Evolutionary conservation across 331 rosid species (phyloP).

Genomic region (Pyracantha coccinea): DNA sequence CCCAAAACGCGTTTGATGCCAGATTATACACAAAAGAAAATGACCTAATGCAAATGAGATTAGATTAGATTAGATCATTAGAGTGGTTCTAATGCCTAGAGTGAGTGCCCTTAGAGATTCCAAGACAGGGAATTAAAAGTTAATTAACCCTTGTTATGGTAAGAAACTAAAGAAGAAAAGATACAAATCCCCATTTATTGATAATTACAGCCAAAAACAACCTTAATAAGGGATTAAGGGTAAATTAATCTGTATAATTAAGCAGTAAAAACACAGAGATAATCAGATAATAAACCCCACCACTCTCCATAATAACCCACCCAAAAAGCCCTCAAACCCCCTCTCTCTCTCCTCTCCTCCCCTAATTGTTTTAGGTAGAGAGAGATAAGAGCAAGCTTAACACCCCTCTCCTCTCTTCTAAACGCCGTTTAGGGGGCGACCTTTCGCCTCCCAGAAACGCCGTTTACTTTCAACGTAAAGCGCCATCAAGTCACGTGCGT

Average conservation of each 20-base stretch:
- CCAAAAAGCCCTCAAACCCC: background rate
- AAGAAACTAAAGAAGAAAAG: slow-evolving; percentile 1
- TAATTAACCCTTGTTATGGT: background rate
- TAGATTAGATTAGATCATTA: background rate
- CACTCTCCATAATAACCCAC: slow-evolving; percentile 3
- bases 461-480: slow-evolving; percentile 28
- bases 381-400: too few species aligned
- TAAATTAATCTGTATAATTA: slow-evolving; percentile 13
- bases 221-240: too few species aligned
- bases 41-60: slow-evolving; percentile 23
- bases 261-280: slow-evolving; percentile 1
- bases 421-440: slow-evolving; percentile 53
- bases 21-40: slow-evolving; percentile 25
- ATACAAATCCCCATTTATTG: slow-evolving; percentile 38
- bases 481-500: slow-evolving; percentile 45
- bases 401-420: background rate
- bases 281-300: slow-evolving; percentile 10
- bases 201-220: background rate
- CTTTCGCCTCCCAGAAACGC: slow-evolving; percentile 28
- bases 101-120: slow-evolving; percentile 33
- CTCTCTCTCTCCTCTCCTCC: background rate
- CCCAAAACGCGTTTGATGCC: slow-evolving; percentile 6
- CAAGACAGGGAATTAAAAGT: slow-evolving; percentile 18
- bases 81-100: background rate
- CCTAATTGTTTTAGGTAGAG: too few species aligned